A percentile compares a stretch with the other conserved stretches of the same genome.
Conservation (phyloP, 164 flowering plant species). For the Liquidambar formosana region DNA sequence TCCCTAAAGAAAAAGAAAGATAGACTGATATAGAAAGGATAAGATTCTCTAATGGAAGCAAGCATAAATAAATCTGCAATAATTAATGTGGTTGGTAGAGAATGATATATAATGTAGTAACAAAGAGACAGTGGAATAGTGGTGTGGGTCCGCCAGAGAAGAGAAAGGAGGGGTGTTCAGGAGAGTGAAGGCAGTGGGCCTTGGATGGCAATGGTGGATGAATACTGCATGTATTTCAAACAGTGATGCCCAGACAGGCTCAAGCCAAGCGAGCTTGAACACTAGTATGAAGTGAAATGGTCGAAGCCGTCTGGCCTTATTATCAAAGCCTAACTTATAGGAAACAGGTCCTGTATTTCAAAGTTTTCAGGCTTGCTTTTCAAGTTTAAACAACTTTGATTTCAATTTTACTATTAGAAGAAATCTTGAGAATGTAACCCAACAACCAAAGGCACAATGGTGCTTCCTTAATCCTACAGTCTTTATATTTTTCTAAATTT, state of each 20-base stretch:
- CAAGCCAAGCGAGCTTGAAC: neutral
- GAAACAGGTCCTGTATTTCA: too few relatives aligned
- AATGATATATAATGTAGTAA: neutral
- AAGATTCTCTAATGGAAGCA: neutral
- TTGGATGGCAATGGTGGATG: conserved; percentile 1
- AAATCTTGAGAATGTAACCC: too few relatives aligned
- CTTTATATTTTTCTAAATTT: neutral
- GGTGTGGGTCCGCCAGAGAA: neutral
- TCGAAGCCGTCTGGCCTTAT: too few relatives aligned
- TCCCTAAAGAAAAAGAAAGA: neutral
- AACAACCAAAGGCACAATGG: neutral
- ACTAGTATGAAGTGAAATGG: neutral
- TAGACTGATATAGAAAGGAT: neutral
- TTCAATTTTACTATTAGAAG: neutral
- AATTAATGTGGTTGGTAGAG: neutral
- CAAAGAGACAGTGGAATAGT: neutral
- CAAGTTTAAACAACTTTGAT: neutral
- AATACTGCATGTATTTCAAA: neutral
- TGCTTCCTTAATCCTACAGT: neutral
- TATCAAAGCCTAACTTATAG: too few relatives aligned
- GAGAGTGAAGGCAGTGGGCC: neutral
- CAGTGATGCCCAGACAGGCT: neutral
- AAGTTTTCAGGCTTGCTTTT: too few relatives aligned
- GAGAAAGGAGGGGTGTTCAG: neutral
- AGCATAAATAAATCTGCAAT: neutral